These are phyloP conservation scores for Powellomyces hirtus DNA, from an alignment of 192 early-diverging fungal genomes.

Conservation along the genomic window DNA sequence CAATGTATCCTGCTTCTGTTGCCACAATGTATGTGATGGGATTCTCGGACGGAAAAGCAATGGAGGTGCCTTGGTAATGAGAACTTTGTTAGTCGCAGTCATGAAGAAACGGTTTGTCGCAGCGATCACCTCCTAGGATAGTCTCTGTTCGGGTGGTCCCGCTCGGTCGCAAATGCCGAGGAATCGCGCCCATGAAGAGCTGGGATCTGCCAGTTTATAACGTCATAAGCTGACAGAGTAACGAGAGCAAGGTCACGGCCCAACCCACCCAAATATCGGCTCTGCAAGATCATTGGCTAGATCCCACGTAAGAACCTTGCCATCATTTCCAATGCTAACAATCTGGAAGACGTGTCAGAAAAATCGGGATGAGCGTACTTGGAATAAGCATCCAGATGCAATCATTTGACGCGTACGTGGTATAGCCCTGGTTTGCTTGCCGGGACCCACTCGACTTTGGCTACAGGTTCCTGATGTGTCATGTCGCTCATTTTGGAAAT, in stretches of 20 bases:
- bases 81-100: background rate
- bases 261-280: constrained; percentile 29
- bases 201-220: constrained; percentile 25
- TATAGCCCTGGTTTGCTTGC: constrained; percentile 29
- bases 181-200: constrained; percentile 15
- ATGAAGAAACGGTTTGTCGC: too few species aligned
- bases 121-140: constrained; percentile 15
- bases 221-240: constrained; percentile 5
- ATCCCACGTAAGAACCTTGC: constrained; percentile 45
- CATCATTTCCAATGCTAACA: constrained; percentile 44
- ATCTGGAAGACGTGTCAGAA: constrained; percentile 21
- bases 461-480: constrained; percentile 49
- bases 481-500: constrained; percentile 32
- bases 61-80: too few species aligned
- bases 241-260: background rate
- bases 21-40: constrained; percentile 26
- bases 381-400: too few species aligned
- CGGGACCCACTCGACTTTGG: constrained; percentile 40
- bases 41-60: constrained; percentile 9
- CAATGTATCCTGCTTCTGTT: constrained; percentile 47
- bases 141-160: background rate
- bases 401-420: constrained; percentile 24
- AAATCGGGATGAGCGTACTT: background rate
- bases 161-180: constrained; percentile 10
- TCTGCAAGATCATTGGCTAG: constrained; percentile 25